Conservation (phyloP, 2,329 filamentous ascomycete genomes). For the Fusarium albosuccineum region DNA sequence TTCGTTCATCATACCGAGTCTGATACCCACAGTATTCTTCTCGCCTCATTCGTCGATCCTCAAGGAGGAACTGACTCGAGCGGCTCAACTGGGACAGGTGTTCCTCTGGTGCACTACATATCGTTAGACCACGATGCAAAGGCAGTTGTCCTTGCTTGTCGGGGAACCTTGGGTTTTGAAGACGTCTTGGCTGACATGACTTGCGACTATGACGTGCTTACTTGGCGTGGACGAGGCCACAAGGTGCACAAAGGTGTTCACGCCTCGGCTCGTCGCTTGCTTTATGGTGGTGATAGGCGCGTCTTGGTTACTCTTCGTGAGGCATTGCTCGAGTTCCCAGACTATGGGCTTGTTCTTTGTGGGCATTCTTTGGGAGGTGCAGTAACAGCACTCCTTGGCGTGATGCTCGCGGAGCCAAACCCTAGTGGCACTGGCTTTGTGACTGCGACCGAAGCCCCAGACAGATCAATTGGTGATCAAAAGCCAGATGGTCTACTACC, state of each 20-base stretch:
- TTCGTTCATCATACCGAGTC: conserved; percentile 74
- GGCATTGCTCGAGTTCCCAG: conserved; percentile 74
- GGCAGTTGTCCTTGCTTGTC: conserved; percentile 78
- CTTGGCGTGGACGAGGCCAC: conserved; percentile 73
- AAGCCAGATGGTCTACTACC: conserved; percentile 44
- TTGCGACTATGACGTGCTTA: conserved; percentile 77
- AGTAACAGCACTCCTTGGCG: conserved; percentile 77
- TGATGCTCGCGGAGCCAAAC: conserved; percentile 76
- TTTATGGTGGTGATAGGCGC: conserved; percentile 75
- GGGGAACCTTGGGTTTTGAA: conserved; percentile 79
- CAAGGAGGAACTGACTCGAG: conserved; percentile 75
- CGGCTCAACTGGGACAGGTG: conserved; percentile 73
- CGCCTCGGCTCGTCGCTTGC: conserved; percentile 75
- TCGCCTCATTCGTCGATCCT: conserved; percentile 79
- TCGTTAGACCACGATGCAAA: conserved; percentile 78
- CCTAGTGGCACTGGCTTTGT: conserved; percentile 70
- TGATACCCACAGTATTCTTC: conserved; percentile 68
- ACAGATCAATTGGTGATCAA: conserved; percentile 54
- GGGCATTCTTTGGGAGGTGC: conserved; percentile 78
- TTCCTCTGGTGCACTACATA: conserved; percentile 80
- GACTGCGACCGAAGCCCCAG: conserved; percentile 66
- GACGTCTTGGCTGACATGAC: conserved; percentile 81
- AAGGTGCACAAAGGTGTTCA: conserved; percentile 82
- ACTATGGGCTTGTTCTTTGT: conserved; percentile 78
- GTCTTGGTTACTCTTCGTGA: conserved; percentile 76